Evolutionary conservation across 2,329 filamentous ascomycete species (phyloP).

Genomic region (Mycosphaerella arachidis): DNA sequence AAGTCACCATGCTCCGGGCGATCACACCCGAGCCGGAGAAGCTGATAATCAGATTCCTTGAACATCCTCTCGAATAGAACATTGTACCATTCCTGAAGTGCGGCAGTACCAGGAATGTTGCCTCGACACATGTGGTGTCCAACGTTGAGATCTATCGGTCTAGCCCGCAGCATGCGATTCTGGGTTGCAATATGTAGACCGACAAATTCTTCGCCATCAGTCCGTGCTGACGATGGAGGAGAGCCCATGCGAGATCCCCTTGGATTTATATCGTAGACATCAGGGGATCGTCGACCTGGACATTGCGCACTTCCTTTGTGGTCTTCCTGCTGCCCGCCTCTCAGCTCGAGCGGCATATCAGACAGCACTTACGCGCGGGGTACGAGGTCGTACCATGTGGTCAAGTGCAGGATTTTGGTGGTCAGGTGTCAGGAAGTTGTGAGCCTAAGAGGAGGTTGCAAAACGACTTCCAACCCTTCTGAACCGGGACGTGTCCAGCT

Average conservation of each 20-base stretch:
- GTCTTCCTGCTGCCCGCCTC: no score
- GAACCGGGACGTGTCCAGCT: no score
- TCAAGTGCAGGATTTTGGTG: no score
- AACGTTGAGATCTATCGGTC: slow-evolving; percentile 64
- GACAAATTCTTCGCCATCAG: slow-evolving; percentile 60
- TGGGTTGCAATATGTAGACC: slow-evolving; percentile 70
- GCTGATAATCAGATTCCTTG: slow-evolving; percentile 28
- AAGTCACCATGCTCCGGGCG: slow-evolving; percentile 45
- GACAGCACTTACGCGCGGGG: no score
- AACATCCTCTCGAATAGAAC: slow-evolving; percentile 37
- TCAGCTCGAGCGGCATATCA: no score
- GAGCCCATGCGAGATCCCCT: slow-evolving; percentile 51
- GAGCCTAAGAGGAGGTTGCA: no score
- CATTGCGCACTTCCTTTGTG: slow-evolving; percentile 45
- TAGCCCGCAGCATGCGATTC: slow-evolving; percentile 64
- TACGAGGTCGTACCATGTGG: no score
- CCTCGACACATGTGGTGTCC: slow-evolving; percentile 67
- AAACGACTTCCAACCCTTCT: no score
- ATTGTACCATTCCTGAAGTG: slow-evolving; percentile 44
- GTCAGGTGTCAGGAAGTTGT: no score
- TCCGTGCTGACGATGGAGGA: slow-evolving; percentile 62
- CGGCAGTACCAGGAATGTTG: slow-evolving; percentile 43
- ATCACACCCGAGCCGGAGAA: slow-evolving; percentile 39
- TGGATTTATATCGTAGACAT: slow-evolving; percentile 62
- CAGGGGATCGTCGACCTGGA: slow-evolving; percentile 46